Conservation (phyloP, 1,284 basidiomycete species). For the Naganishia sp. region DNA sequence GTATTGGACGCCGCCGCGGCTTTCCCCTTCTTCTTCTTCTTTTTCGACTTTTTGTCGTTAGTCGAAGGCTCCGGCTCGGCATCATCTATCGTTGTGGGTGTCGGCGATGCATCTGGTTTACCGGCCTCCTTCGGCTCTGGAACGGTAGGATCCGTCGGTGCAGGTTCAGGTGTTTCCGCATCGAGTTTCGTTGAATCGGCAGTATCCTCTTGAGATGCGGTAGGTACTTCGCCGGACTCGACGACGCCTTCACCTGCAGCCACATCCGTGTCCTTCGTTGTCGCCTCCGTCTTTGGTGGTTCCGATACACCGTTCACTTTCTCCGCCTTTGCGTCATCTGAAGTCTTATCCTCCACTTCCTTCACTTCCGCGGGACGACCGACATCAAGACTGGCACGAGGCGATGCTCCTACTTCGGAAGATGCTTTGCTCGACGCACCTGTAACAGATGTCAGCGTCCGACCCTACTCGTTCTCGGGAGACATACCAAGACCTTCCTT, state of each 20-base stretch:
- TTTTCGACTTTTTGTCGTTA: constrained; percentile 11
- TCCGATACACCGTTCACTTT: neutral
- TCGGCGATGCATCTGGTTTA: no score
- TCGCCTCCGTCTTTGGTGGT: neutral
- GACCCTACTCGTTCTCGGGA: neutral
- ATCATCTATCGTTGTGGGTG: neutral
- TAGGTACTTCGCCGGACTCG: neutral
- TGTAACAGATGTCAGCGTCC: neutral
- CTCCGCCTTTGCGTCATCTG: neutral
- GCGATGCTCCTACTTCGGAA: constrained; percentile 22
- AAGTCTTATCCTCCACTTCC: neutral
- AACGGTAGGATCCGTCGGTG: neutral
- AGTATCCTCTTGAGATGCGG: neutral
- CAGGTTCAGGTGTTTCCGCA: neutral
- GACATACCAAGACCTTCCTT: constrained; percentile 26
- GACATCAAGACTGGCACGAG: constrained; percentile 26
- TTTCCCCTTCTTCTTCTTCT: constrained; percentile 23
- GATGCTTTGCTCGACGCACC: constrained; percentile 27
- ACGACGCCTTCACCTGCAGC: neutral
- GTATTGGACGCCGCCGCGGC: constrained; percentile 3
- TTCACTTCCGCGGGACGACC: neutral
- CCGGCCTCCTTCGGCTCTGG: no score
- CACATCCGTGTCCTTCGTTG: neutral
- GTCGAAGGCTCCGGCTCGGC: neutral
- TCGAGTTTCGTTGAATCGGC: neutral